A percentile compares a stretch with the other conserved stretches of the same genome.
These are phyloP conservation scores for Halocafeteria seosinensis DNA, from an alignment of 108 stramenopile species.

Conservation along the genomic window DNA sequence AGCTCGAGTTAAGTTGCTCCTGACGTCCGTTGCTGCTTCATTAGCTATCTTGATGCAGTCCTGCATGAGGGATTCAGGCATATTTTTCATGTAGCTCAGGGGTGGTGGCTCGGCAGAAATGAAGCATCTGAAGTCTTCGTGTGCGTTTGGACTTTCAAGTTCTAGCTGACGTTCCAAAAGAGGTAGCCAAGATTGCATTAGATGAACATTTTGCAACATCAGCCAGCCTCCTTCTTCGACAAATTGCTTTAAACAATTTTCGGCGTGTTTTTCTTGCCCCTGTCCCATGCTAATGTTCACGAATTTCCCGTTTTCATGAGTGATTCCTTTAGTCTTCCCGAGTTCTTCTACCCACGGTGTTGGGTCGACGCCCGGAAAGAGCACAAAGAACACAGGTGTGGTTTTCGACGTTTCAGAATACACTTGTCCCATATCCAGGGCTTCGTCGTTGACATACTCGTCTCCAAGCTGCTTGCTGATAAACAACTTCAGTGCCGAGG, in stretches of 20 bases:
- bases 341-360: constrained; percentile 22
- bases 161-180: constrained; percentile 28
- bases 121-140: constrained; percentile 38
- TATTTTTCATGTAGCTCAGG: constrained; percentile 23
- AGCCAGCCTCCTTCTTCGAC: constrained; percentile 34
- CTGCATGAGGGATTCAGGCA: constrained; percentile 39
- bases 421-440: constrained; percentile 19
- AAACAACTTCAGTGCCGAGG: constrained; percentile 18
- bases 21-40: constrained; percentile 41
- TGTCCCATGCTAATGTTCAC: constrained; percentile 50
- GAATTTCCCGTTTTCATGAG: constrained; percentile 47
- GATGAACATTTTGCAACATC: constrained; percentile 44
- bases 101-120: constrained; percentile 33
- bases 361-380: constrained; percentile 39
- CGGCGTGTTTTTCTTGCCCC: constrained; percentile 39
- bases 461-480: constrained; percentile 1
- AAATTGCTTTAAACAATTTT: constrained; percentile 20
- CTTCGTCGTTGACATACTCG: constrained; percentile 1
- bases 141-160: constrained; percentile 4
- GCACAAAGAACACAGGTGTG: constrained; percentile 40
- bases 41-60: constrained; percentile 41
- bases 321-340: constrained; percentile 14
- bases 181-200: constrained; percentile 45
- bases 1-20: constrained; percentile 35
- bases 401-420: constrained; percentile 21